Evolutionary conservation across 805 yeast species (phyloP), one percentile per base, ranked within the genome.

Genomic region (Suhomyces sp.): DNA sequence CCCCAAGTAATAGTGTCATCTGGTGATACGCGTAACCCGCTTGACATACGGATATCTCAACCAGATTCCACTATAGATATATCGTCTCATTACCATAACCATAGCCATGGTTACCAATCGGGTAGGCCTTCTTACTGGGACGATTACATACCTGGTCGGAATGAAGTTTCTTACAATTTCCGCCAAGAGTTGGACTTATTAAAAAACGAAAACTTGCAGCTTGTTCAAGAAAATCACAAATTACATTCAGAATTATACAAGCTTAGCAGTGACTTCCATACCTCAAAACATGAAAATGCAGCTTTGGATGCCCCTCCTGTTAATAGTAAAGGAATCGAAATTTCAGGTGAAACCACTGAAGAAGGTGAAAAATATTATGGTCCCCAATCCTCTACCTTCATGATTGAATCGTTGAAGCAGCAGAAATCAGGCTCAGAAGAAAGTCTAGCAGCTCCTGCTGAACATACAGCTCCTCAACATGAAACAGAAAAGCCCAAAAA

Each of bases 351-450:
- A 42, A 61, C 68, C 15, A 52, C 65, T 17, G 70, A 65, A 42
- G 35, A 46, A 12, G 71, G 70, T 21, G 63, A 60, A 19, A 70
- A 70, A 37, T 74, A 68, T 43, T 74, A 71, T 46, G 78, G 78
- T 0, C 78, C 79, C 1, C 72, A 65, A 39, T 70, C 75, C n/a
- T 62, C 72, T 5, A 53, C 57, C 25, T 72, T 57, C 45, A 73
- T 74, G 78, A 64, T 72, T 24, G 66, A 67, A 22, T 50, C 63
- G 2, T 55, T 65, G 29, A 51, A 50, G 33, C 28, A 31, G 11
- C 40, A 47, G 26, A 58, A 59, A 12, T 49, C 54, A 17, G 60
- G 49, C 31, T 44, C 51, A 26, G 48, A 48, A 26, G 44, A 51
- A n/a, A n/a, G 6, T 6, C 18, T 19, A 14, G 19, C 21, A 14